These are phyloP conservation scores for Mortierella sp. DNA, from an alignment of 371 early-diverging fungal species.

Conservation along the genomic window DNA sequence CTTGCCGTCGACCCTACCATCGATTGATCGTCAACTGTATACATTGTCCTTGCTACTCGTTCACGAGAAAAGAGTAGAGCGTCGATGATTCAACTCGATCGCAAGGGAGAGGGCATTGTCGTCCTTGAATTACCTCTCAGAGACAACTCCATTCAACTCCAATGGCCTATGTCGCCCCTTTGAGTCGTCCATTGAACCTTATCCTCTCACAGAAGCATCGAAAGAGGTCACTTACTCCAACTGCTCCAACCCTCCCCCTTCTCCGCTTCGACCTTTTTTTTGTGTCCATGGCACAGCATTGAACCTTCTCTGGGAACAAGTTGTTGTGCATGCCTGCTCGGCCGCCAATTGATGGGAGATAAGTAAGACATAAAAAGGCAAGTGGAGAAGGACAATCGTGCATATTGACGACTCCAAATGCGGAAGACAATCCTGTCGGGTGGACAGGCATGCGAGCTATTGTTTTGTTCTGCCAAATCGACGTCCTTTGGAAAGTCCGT, in stretches of 20 bases:
- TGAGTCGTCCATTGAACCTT: background rate
- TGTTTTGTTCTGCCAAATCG: background rate
- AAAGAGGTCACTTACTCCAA: background rate
- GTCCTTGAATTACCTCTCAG: background rate
- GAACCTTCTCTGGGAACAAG: too few species aligned
- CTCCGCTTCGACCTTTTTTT: background rate
- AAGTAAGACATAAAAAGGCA: background rate
- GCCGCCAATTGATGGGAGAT: background rate
- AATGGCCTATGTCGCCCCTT: background rate
- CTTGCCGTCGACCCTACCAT: too few species aligned
- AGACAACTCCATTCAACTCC: conserved; percentile 12
- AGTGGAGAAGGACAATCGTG: background rate
- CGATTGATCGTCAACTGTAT: too few species aligned
- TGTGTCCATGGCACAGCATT: background rate
- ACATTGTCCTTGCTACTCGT: background rate
- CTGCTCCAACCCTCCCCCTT: background rate
- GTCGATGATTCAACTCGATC: background rate
- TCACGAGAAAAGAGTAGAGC: too few species aligned
- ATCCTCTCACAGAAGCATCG: background rate
- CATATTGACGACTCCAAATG: conserved; percentile 10
- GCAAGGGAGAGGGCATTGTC: background rate
- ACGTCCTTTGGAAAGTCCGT: too few species aligned
- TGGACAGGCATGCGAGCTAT: background rate
- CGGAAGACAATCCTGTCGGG: background rate
- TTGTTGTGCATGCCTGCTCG: too few species aligned